Evolutionary conservation across 2,329 filamentous ascomycete genomes (phyloP).

Genomic region (Aspergillus alliaceus): DNA sequence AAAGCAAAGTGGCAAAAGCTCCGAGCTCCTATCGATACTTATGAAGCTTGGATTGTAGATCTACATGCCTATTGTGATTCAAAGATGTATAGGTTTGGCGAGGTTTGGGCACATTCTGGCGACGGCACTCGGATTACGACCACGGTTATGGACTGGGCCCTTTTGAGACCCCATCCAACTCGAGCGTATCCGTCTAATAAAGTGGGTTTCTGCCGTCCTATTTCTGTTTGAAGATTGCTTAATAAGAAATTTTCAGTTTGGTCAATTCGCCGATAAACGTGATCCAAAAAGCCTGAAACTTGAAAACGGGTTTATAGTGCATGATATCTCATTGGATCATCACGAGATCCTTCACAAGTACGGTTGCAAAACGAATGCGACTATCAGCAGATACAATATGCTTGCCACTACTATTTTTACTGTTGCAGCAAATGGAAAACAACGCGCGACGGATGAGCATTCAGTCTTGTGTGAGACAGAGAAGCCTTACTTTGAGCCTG

Average conservation of each 20-base stretch:
- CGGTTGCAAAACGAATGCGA: neutral
- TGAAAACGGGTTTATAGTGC: neutral
- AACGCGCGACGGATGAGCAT: neutral
- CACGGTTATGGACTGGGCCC: neutral
- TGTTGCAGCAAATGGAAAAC: neutral
- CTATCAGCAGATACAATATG: neutral
- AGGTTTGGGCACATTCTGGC: neutral
- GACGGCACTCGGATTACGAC: neutral
- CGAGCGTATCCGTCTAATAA: neutral
- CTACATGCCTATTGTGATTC: neutral
- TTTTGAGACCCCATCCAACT: neutral
- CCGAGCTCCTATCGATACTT: neutral
- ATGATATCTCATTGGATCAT: neutral
- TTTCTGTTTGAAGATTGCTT: neutral
- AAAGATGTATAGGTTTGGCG: neutral
- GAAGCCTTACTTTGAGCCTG: neutral
- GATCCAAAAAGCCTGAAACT: neutral
- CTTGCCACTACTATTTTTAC: neutral
- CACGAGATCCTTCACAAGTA: neutral
- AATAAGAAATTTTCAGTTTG: neutral
- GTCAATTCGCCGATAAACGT: neutral
- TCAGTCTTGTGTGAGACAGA: neutral
- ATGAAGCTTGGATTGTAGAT: neutral
- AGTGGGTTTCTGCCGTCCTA: neutral
- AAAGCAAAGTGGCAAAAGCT: neutral